Evolutionary conservation across 805 yeast genomes (phyloP).

Genomic region (Blastobotrys americana): DNA sequence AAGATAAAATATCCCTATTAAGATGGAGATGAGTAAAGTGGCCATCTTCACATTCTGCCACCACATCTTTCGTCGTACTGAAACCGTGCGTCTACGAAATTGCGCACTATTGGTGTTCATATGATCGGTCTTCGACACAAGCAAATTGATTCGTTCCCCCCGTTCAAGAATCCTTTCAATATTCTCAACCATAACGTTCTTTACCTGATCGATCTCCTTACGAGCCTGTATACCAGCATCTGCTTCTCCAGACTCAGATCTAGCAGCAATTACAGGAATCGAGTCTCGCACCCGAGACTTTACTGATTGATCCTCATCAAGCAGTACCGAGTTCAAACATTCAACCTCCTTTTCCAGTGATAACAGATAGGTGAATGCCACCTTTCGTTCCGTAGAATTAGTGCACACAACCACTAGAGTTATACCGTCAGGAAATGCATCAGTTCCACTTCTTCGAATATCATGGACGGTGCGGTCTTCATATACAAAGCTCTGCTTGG

Average conservation of each 20-base stretch:
- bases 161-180: constrained; percentile 65
- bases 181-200: constrained; percentile 64
- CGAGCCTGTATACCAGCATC: constrained; percentile 27
- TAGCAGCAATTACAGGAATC: constrained; percentile 1
- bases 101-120: constrained; percentile 59
- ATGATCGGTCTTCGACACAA: constrained; percentile 74
- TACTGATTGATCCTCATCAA: neutral
- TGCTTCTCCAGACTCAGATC: constrained; percentile 17
- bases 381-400: constrained; percentile 16
- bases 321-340: neutral
- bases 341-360: constrained; percentile 14
- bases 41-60: constrained; percentile 38
- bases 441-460: constrained; percentile 22
- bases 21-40: constrained; percentile 4
- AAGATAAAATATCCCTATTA: neutral
- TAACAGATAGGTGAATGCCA: constrained; percentile 21
- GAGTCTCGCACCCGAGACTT: constrained; percentile 7
- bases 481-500: constrained; percentile 26
- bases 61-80: constrained; percentile 63
- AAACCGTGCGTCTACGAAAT: constrained; percentile 61
- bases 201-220: constrained; percentile 54
- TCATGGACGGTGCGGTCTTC: constrained; percentile 28
- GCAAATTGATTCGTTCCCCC: constrained; percentile 64
- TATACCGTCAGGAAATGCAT: constrained; percentile 23
- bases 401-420: constrained; percentile 25